These are phyloP conservation scores for Nyssa sinensis DNA, from an alignment of 148 eudicot genomes.

Conservation along the genomic window DNA sequence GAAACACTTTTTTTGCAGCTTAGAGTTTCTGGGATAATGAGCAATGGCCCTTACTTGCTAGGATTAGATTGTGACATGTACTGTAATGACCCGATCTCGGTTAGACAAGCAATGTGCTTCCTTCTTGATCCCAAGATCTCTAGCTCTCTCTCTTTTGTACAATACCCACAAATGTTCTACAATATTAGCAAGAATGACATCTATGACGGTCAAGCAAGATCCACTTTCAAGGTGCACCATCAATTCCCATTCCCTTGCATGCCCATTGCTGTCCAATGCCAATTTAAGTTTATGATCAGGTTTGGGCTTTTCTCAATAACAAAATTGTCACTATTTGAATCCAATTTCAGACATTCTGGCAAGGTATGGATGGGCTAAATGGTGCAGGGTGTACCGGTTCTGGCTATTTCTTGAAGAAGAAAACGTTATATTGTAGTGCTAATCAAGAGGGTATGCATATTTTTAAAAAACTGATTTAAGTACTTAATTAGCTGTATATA, in stretches of 20 bases:
- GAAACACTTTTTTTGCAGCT: not conserved
- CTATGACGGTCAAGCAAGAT: not conserved
- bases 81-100: constrained; percentile 36
- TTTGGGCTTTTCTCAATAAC: too few species aligned
- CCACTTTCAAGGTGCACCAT: not conserved
- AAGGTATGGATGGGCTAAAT: constrained; percentile 1
- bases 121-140: constrained; percentile 27
- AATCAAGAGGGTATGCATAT: not conserved
- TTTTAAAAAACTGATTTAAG: too few species aligned
- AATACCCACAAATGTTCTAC: constrained; percentile 5
- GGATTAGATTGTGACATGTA: constrained; percentile 39
- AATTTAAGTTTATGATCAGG: not conserved
- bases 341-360: not conserved
- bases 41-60: constrained; percentile 28
- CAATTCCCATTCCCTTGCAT: too few species aligned
- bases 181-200: constrained; percentile 4
- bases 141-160: not conserved
- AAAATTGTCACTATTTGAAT: not conserved
- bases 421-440: not conserved
- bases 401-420: not conserved
- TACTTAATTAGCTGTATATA: too few species aligned
- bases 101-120: constrained; percentile 39
- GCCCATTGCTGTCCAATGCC: too few species aligned
- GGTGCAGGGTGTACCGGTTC: not conserved
- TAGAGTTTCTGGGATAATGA: constrained; percentile 27